Evolutionary conservation across 108 stramenopile genomes (phyloP), one percentile per base, ranked within the genome.

Genomic region (Craspedostauros australis): DNA sequence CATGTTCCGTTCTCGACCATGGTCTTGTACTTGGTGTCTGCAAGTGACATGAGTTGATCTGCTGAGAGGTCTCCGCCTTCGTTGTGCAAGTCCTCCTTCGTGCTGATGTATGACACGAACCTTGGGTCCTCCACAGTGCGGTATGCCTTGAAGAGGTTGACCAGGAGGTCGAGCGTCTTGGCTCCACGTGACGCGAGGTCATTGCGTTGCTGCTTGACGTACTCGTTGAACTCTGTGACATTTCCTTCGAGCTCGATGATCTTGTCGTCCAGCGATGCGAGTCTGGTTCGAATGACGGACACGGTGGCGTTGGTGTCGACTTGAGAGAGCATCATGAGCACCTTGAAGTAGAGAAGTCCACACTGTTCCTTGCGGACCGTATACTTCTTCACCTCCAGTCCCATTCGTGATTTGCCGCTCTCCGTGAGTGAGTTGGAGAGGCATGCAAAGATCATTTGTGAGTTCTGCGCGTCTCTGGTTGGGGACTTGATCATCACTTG

Each of bases 111-210:
- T 18, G 14, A 27, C 14, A 18, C 14, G 51, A 76, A 76, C 22
- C 19, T 20, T 3, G 1, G 3, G 40, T 69, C 68, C 3, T 12
- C 18, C 1, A 15, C 44, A 15, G 33, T 39, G 11, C 36, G 22
- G 46, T 68, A 75, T 3, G 50, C 67, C 21, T 64, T 58, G 57
- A 73, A 67, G 31, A 75, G 73, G 30, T 69, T 68, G 3, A 45
- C 33, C 9, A 70, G 1, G 5, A 76, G 22, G 26, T 66, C 39
- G 11, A 26, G 5, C 1, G 63, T 48, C 0, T 11, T 24, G 6
- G 61, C 27, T 4, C 74, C 53, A 5, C 64, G 41, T 4, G 66
- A 46, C 0, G 19, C 11, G 7, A 76, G 59, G 1, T 2, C 46
- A 1, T 47, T 18, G 5, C 56, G 29, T 4, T 37, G 26, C 2